Evolutionary conservation across 139 green algal species (phyloP), one percentile per base, ranked within the genome.

Genomic region (Micractinium sp.): DNA sequence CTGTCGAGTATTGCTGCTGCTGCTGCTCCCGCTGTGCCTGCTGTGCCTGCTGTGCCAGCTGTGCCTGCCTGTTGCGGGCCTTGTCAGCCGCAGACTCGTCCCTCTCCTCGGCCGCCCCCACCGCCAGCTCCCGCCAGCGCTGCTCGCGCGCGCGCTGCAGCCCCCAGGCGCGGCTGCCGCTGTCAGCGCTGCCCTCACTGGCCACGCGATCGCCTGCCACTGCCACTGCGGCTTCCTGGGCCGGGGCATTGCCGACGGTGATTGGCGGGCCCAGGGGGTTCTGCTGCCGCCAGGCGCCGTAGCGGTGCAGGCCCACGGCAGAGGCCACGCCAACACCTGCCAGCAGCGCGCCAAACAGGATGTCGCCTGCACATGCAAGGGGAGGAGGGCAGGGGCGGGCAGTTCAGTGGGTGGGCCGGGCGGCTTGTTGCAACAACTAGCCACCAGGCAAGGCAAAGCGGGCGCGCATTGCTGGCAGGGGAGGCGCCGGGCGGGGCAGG

Each of bases 241-340:
- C 23, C 39, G 39, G 77, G 5, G 77, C 77, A 12, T 83, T 83
- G 9, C 77, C 39, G 12, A 83, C 29, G 0, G 38, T n/a, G 25
- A 83, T 25, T 2, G 77, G 39, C 1, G 47, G 78, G 41, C 78
- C 78, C 78, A 61, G 82, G 22, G 67, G 83, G 67, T 80, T 39
- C 66, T 79, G 66, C 67, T 63, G 38, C 83, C 83, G 83, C 67
- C 63, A 80, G 14, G 61, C 39, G 39, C 67, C 31, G 67, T 87
- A 87, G 27, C 67, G 63, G 23, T 63, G 71, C 67, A 87, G 41
- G 0, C 66, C 83, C 38, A 81, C 66, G 23, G 83, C 83, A 0
- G 66, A 66, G 3, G 83, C 71, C 2, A 87, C 67, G 31, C 66
- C 83, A 25, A 80, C 12, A 29, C 83, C 83, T 0, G 67, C 83